Evolutionary conservation across 2,329 filamentous ascomycete genomes (phyloP).

Genomic region (Trichoderma afroharzianum): DNA sequence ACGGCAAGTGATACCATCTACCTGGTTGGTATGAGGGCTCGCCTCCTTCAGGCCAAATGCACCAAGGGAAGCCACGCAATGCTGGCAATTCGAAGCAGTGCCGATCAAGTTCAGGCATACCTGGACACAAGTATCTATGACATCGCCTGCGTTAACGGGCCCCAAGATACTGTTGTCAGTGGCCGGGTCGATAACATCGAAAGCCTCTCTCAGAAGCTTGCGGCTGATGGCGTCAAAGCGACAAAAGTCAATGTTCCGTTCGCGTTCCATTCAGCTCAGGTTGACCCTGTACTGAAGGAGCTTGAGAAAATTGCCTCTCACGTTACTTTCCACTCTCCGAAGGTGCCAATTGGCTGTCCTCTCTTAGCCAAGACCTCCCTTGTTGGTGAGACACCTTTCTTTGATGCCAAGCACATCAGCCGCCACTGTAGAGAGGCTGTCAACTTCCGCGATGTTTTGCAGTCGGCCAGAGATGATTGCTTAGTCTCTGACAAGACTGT

Average conservation of each 20-base stretch:
- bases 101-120: slow-evolving; percentile 24
- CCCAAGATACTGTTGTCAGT: slow-evolving; percentile 69
- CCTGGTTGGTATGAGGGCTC: slow-evolving; percentile 63
- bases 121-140: slow-evolving; percentile 41
- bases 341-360: slow-evolving; percentile 65
- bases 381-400: slow-evolving; percentile 31
- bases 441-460: background rate
- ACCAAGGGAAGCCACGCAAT: slow-evolving; percentile 64
- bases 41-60: slow-evolving; percentile 63
- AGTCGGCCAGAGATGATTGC: background rate
- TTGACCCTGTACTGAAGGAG: slow-evolving; percentile 53
- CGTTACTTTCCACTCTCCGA: slow-evolving; percentile 38
- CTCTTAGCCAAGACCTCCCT: slow-evolving; percentile 47
- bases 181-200: slow-evolving; percentile 41
- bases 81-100: slow-evolving; percentile 46
- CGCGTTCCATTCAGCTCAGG: slow-evolving; percentile 52
- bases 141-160: slow-evolving; percentile 71
- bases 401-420: slow-evolving; percentile 5
- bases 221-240: slow-evolving; percentile 37
- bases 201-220: slow-evolving; percentile 39
- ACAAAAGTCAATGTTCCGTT: slow-evolving; percentile 48
- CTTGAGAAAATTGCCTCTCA: slow-evolving; percentile 47
- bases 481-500: background rate
- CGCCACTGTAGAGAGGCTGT: slow-evolving; percentile 10
- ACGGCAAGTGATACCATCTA: slow-evolving; percentile 69